Conservation (phyloP, 139 green algal genomes). For the Edaphochlamys debaryana region DNA sequence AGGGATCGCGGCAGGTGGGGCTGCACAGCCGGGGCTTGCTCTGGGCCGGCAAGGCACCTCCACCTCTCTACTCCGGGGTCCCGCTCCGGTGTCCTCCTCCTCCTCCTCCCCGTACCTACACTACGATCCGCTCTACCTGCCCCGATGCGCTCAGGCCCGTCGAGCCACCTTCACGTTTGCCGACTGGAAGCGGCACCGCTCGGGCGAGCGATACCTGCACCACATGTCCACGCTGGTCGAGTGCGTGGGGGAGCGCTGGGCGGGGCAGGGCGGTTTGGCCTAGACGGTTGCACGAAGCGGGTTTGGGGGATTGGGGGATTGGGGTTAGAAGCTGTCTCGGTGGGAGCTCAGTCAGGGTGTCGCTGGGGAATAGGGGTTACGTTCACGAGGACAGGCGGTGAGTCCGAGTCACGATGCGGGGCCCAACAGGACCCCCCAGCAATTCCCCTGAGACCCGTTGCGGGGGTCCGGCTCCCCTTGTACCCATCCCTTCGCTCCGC, state of each 20-base stretch:
- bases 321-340: background rate
- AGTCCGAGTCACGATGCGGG: too few species aligned
- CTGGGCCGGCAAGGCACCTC: background rate
- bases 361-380: background rate
- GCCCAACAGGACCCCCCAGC: too few species aligned
- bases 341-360: background rate
- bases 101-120: background rate
- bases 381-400: background rate
- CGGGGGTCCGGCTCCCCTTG: too few species aligned
- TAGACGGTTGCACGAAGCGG: too few species aligned
- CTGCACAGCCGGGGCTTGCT: slow-evolving; percentile 18
- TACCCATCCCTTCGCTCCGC: too few species aligned
- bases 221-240: slow-evolving; percentile 52
- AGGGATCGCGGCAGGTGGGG: background rate
- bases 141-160: too few species aligned
- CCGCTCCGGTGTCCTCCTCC: background rate
- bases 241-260: slow-evolving; percentile 11
- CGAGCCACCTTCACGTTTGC: slow-evolving; percentile 53
- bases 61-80: background rate
- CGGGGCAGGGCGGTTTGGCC: background rate
- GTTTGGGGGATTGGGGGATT: background rate
- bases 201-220: slow-evolving; percentile 50
- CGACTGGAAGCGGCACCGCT: slow-evolving; percentile 57
- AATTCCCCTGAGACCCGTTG: too few species aligned
- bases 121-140: too few species aligned